Evolutionary conservation across 805 yeast species (phyloP).

Genomic region (Saccharomycopsis guyanensis): DNA sequence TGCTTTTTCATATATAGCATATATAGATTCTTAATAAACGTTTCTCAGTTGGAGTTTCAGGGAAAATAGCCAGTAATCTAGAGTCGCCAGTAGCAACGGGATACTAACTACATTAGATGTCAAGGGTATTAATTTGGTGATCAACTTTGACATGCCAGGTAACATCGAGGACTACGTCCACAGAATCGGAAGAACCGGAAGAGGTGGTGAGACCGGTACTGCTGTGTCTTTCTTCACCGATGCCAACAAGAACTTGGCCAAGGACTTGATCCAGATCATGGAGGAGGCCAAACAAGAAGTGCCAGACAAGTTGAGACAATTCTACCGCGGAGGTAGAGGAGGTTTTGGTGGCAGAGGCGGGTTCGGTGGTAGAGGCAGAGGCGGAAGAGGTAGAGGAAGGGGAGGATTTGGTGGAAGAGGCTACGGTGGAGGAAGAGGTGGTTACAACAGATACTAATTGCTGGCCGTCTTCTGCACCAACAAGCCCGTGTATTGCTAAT

Average conservation of each 20-base stretch:
- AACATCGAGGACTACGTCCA: conserved; percentile 98
- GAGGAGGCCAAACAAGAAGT: conserved; percentile 91
- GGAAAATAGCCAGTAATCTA: too few species aligned
- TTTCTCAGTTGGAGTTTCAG: too few species aligned
- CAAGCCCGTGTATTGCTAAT: too few species aligned
- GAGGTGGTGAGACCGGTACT: conserved; percentile 96
- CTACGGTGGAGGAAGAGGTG: conserved; percentile 33
- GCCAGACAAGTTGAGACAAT: conserved; percentile 70
- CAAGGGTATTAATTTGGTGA: conserved; percentile 89
- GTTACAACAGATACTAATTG: neutral
- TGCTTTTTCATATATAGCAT: conserved; percentile 9
- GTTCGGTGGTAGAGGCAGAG: conserved; percentile 49
- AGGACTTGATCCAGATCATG: conserved; percentile 81
- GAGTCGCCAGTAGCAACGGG: too few species aligned
- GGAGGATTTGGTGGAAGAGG: conserved; percentile 36
- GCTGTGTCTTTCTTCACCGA: conserved; percentile 92
- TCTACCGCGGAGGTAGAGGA: conserved; percentile 69
- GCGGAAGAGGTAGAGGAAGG: conserved; percentile 43
- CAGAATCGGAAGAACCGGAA: conserved; percentile 98
- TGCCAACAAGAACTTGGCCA: conserved; percentile 80
- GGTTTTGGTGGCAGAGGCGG: conserved; percentile 50
- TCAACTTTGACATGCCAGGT: conserved; percentile 96
- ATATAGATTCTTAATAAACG: conserved; percentile 14
- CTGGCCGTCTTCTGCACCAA: too few species aligned
- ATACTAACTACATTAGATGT: too few species aligned